These are phyloP conservation scores for Neurospora cerealis DNA, from an alignment of 495 filamentous ascomycete genomes.

Conservation along the genomic window DNA sequence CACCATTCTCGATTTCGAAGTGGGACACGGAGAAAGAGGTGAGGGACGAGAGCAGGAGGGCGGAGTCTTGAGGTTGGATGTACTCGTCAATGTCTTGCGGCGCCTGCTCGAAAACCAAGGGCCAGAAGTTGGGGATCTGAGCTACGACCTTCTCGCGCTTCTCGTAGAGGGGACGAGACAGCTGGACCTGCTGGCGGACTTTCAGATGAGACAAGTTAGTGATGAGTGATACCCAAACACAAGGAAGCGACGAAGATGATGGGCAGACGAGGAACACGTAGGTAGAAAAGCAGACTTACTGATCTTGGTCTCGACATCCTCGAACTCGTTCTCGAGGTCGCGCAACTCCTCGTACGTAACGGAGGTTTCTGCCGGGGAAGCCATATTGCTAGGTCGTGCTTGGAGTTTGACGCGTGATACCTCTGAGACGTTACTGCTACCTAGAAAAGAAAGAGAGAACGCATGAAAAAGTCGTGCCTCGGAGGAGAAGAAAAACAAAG, in stretches of 20 bases:
- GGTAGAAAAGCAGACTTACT: slow-evolving; percentile 36
- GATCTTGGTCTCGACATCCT: slow-evolving; percentile 58
- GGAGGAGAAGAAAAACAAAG: neutral
- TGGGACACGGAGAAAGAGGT: slow-evolving; percentile 55
- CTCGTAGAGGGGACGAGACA: slow-evolving; percentile 52
- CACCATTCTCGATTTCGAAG: slow-evolving; percentile 59
- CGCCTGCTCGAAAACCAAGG: slow-evolving; percentile 73
- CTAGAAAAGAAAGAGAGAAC: neutral
- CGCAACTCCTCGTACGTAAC: slow-evolving; percentile 48
- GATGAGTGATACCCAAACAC: neutral
- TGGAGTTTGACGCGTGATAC: neutral
- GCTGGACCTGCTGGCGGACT: slow-evolving; percentile 49
- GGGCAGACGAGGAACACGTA: neutral
- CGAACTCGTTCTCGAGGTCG: slow-evolving; percentile 59
- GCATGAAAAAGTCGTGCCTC: neutral
- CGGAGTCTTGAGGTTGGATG: slow-evolving; percentile 69
- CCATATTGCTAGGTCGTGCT: neutral
- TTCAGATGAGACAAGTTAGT: neutral
- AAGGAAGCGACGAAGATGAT: neutral
- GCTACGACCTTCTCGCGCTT: slow-evolving; percentile 58
- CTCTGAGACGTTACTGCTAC: neutral
- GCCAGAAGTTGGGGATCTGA: slow-evolving; percentile 78
- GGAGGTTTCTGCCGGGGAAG: slow-evolving; percentile 26
- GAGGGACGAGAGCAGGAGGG: slow-evolving; percentile 51
- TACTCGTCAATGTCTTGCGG: slow-evolving; percentile 74